These are phyloP conservation scores for Pseudogymnoascus sp. DNA, from an alignment of 2,329 filamentous ascomycete species.

Conservation along the genomic window DNA sequence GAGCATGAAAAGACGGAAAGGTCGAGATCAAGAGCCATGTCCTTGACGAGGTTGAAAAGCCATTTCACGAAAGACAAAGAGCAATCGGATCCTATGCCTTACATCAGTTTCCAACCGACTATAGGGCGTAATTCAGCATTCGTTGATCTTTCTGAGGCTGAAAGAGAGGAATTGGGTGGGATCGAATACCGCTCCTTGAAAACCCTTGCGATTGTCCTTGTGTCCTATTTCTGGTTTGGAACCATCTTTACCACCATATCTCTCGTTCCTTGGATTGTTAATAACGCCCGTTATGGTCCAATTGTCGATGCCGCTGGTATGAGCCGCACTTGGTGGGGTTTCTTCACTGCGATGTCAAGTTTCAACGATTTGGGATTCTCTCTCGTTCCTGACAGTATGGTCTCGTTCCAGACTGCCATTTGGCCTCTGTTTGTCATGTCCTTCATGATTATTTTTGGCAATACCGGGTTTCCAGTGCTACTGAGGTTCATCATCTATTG, in stretches of 20 bases:
- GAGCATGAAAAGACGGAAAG: constrained; percentile 27
- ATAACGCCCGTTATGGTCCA: constrained; percentile 54
- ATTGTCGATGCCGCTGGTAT: constrained; percentile 58
- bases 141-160: constrained; percentile 77
- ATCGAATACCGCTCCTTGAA: constrained; percentile 94
- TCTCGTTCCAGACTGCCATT: constrained; percentile 72
- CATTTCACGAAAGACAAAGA: constrained; percentile 33
- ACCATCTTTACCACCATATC: constrained; percentile 69
- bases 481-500: constrained; percentile 89
- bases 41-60: constrained; percentile 51
- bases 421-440: constrained; percentile 71
- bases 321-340: constrained; percentile 78
- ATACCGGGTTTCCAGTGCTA: constrained; percentile 93
- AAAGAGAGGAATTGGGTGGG: constrained; percentile 89
- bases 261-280: constrained; percentile 73
- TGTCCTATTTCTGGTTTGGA: constrained; percentile 77
- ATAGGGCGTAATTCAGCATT: constrained; percentile 91
- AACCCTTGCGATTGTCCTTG: constrained; percentile 71
- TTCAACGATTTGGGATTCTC: constrained; percentile 97
- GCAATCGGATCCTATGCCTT: constrained; percentile 63
- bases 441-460: constrained; percentile 89
- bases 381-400: constrained; percentile 89
- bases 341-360: constrained; percentile 80
- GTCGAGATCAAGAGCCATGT: constrained; percentile 32
- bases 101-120: constrained; percentile 90